Percentiles rank a stretch among this genome's conserved stretches.
Conservation (phyloP, 257 asterid genomes). For the Oldenlandia corymbosa region DNA sequence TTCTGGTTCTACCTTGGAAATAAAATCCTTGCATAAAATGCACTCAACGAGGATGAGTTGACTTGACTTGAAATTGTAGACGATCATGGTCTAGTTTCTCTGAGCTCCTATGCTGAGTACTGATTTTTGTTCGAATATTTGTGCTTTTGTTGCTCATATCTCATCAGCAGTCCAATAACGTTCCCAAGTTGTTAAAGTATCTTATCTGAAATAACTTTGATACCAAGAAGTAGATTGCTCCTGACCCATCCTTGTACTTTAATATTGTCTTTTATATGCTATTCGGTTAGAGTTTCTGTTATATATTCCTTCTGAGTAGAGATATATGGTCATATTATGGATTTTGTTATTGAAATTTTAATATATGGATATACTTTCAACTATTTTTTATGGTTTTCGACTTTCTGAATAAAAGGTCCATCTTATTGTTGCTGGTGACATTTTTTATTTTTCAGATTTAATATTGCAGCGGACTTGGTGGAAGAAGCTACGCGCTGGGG, state of each 20-base stretch:
- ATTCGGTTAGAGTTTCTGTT: not conserved
- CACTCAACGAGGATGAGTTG: not conserved
- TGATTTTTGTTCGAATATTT: not conserved
- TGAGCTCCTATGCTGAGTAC: not conserved
- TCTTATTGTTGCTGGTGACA: too few species aligned
- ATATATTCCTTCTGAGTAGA: not conserved
- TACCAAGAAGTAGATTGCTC: not conserved
- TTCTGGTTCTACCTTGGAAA: not conserved
- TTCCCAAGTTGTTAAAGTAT: not conserved
- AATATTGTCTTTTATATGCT: not conserved
- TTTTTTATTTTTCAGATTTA: slow-evolving; percentile 60
- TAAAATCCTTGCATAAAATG: not conserved
- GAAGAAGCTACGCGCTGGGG: slow-evolving; percentile 72
- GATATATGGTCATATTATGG: slow-evolving; percentile 1
- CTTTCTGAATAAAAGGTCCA: too few species aligned
- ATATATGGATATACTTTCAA: not conserved
- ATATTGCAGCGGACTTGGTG: slow-evolving; percentile 91
- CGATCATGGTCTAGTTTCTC: not conserved
- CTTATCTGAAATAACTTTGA: not conserved
- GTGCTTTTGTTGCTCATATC: not conserved
- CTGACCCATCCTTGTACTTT: too few species aligned
- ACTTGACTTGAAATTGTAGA: not conserved
- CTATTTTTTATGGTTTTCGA: not conserved
- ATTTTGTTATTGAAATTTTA: not conserved
- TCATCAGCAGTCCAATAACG: not conserved